Base-by-base conservation (phyloP, 495 filamentous ascomycete species). In the Diplogelasinospora grovesii region DNA sequence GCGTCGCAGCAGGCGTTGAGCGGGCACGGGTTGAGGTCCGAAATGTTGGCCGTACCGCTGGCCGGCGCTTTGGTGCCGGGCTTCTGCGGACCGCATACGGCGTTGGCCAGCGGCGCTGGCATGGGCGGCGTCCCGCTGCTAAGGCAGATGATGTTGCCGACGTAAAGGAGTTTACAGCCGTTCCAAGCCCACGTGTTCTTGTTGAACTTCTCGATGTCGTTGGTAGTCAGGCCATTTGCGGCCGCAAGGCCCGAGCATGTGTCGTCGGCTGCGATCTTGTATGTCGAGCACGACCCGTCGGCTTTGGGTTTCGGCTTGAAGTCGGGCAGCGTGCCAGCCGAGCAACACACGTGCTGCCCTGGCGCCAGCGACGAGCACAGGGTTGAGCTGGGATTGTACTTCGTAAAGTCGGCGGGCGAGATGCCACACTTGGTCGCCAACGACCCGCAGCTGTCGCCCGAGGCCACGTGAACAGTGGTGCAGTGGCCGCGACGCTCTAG, bases 131-230 rank as follows among this genome's bases (percentile, higher is more conserved):
- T 21, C n/a, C 75, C 75, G 2, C 46, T 43, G 48, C 71, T 75
- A 2, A 79, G 29, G 46, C 75, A 77, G 14, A 79, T 74, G 8
- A 35, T 34, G 7, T 42, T 30, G 4, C 41, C 47, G 0, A 21
- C 16, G 26, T 47, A 28, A 1, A 77, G 43, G 8, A 26, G 20
- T 6, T 44, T 37, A 48, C 74, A 78, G 27, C 66, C 69, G 13
- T 33, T 48, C 69, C 70, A 77, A 22, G 59, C 72, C 70, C 71
- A 77, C 9, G 68, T 73, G 2, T 62, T 45, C 19, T 58, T 59
- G 56, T 76, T 76, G 37, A 44, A 66, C 0, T 18, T 26, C 5
- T 67, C 57, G 6, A 76, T 42, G 0, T 68, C 41, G 5, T 41
- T 52, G 7, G 40, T 39, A 6, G 63, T 60, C 3, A 76, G 14